These are phyloP conservation scores for Tardiomyces depauwii DNA, from an alignment of 1,139 yeast species.

Conservation along the genomic window DNA sequence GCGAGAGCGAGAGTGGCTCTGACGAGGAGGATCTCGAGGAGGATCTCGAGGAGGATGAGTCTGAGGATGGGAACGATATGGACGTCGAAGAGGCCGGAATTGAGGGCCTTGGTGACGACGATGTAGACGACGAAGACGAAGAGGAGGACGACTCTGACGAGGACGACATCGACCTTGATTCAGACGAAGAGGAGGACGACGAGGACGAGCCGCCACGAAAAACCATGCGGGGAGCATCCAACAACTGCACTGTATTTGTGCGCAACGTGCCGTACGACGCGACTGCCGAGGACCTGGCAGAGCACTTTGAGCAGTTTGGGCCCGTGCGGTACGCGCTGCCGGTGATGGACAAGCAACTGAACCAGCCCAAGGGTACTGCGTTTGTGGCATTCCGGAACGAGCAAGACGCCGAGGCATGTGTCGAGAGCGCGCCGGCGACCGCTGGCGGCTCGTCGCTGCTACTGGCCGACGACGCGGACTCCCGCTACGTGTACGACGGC, in stretches of 20 bases:
- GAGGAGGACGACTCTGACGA: slow-evolving; percentile 18
- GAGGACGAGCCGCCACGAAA: slow-evolving; percentile 25
- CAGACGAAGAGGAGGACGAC: slow-evolving; percentile 24
- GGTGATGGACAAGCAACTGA: slow-evolving; percentile 76
- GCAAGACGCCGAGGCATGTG: slow-evolving; percentile 55
- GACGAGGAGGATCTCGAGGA: slow-evolving; percentile 19
- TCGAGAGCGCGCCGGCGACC: slow-evolving; percentile 60
- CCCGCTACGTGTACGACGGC: slow-evolving; percentile 86
- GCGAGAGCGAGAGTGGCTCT: slow-evolving; percentile 21
- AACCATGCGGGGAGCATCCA: slow-evolving; percentile 19
- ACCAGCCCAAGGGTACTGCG: slow-evolving; percentile 88
- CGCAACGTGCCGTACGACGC: slow-evolving; percentile 95
- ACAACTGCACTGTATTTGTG: slow-evolving; percentile 45
- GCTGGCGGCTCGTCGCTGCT: slow-evolving; percentile 59
- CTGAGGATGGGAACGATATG: slow-evolving; percentile 16
- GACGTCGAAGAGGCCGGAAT: slow-evolving; percentile 16
- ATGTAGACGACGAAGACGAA: slow-evolving; percentile 20
- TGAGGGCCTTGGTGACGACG: slow-evolving; percentile 15
- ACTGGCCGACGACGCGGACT: slow-evolving; percentile 84
- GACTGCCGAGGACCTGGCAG: slow-evolving; percentile 61
- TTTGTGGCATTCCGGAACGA: slow-evolving; percentile 73
- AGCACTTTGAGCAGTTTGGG: slow-evolving; percentile 78
- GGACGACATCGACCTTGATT: slow-evolving; percentile 23
- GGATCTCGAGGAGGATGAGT: slow-evolving; percentile 9
- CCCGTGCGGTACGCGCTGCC: slow-evolving; percentile 88